Conservation (phyloP, 1,139 yeast genomes). For the Geotrichum histeridarum region DNA sequence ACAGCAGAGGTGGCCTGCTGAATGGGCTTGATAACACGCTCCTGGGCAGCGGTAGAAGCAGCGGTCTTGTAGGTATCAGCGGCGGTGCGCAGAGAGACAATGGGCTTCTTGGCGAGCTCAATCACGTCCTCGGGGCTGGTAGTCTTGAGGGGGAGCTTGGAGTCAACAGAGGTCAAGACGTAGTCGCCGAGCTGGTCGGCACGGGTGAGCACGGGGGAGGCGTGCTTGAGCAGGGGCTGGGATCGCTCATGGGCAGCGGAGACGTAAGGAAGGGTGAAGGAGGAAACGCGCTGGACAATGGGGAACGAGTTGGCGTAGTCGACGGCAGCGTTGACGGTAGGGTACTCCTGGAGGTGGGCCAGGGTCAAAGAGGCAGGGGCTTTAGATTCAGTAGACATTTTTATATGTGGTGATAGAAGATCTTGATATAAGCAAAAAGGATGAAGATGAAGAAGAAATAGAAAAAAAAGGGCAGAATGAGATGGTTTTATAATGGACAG, state of each 20-base stretch:
- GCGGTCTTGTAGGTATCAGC: constrained; percentile 30
- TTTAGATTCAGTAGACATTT: neutral
- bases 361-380: constrained; percentile 32
- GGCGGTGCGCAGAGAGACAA: constrained; percentile 31
- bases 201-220: constrained; percentile 31
- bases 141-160: constrained; percentile 33
- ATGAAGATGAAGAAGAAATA: neutral
- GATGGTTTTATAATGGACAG: neutral
- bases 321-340: constrained; percentile 56
- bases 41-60: constrained; percentile 34
- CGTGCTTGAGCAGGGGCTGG: constrained; percentile 35
- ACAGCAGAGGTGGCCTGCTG: constrained; percentile 33
- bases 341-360: constrained; percentile 46
- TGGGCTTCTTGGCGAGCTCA: constrained; percentile 34
- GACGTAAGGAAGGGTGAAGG: constrained; percentile 54
- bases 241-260: constrained; percentile 39
- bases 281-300: constrained; percentile 51
- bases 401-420: neutral
- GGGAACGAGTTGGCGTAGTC: constrained; percentile 60
- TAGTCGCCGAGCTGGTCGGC: constrained; percentile 40
- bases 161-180: constrained; percentile 34
- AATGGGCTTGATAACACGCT: constrained; percentile 34
- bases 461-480: neutral
- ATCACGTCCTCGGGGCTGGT: constrained; percentile 37
- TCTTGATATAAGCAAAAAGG: neutral